phyloP scores from a whole-genome alignment of 306 rosid genomes.

The Senna tora region DNA sequence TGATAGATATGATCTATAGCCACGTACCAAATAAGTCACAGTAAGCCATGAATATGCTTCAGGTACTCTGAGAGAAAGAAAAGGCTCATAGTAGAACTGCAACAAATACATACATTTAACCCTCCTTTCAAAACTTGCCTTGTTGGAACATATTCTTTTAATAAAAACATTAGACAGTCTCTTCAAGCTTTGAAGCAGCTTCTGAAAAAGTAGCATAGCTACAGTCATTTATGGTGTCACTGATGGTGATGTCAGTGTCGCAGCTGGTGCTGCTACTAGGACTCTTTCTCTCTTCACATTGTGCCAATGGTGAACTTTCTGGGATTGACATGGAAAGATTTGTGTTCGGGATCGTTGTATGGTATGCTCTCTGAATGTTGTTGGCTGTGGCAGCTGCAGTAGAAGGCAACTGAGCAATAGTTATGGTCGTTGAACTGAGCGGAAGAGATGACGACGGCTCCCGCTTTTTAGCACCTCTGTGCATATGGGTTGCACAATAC shows the following conservation, averaged over 20 bases:
- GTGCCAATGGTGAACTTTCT: slow-evolving; percentile 37
- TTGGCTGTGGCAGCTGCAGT: slow-evolving; percentile 21
- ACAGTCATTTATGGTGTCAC: slow-evolving; percentile 56
- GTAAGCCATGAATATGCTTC: not conserved
- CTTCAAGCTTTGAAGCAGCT: slow-evolving; percentile 11
- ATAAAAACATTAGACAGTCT: slow-evolving; percentile 21
- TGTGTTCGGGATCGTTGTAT: slow-evolving; percentile 51
- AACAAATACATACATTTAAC: not conserved
- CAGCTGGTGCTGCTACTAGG: slow-evolving; percentile 51
- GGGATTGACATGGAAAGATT: slow-evolving; percentile 71
- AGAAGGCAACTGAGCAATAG: slow-evolving; percentile 34
- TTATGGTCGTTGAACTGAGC: slow-evolving; percentile 33
- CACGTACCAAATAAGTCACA: no score
- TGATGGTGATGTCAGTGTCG: slow-evolving; percentile 65
- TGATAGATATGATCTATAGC: no score
- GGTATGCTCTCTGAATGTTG: slow-evolving; percentile 31
- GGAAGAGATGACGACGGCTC: slow-evolving; percentile 35
- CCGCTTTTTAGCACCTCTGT: slow-evolving; percentile 78
- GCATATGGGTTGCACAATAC: slow-evolving; percentile 75
- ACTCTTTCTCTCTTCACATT: slow-evolving; percentile 46
- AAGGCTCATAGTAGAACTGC: not conserved
- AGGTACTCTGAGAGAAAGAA: not conserved
- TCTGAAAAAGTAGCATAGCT: slow-evolving; percentile 46
- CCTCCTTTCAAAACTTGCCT: not conserved
- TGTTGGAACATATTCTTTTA: no score